Evolutionary conservation across 805 yeast species (phyloP).

Genomic region (Saccharomycopsis javanensis): DNA sequence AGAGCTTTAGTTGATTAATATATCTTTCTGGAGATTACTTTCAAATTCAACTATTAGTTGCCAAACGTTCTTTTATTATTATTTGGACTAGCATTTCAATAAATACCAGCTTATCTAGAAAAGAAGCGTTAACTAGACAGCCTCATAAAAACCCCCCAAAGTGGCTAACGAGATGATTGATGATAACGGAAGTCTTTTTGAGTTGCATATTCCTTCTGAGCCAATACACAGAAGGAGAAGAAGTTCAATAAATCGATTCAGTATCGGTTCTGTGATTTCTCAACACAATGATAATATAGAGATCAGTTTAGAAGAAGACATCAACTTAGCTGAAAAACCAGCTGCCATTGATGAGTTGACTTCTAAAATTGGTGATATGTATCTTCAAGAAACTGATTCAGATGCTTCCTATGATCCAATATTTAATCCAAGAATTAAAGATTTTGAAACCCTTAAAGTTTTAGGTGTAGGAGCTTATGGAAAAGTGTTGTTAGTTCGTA

Average conservation of each 20-base stretch:
- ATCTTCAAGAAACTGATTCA: neutral
- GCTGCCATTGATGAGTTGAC: neutral
- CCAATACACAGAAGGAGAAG: conserved; percentile 7
- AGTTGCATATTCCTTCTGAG: neutral
- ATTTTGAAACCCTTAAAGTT: conserved; percentile 67
- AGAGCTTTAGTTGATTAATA: too few relatives aligned
- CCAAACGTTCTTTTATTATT: too few relatives aligned
- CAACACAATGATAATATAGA: conserved; percentile 13
- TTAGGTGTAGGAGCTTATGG: conserved; percentile 87
- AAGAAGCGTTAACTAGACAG: too few relatives aligned
- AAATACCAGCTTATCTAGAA: too few relatives aligned
- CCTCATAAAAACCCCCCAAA: too few relatives aligned
- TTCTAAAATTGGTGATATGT: neutral
- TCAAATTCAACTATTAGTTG: too few relatives aligned
- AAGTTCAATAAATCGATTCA: conserved; percentile 16
- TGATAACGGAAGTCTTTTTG: conserved; percentile 1
- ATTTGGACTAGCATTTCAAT: too few relatives aligned
- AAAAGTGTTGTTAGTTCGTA: conserved; percentile 69
- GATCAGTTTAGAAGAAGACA: conserved; percentile 12
- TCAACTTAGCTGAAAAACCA: neutral
- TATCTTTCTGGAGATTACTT: too few relatives aligned
- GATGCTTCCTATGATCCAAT: conserved; percentile 2
- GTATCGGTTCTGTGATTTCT: conserved; percentile 13
- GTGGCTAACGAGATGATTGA: neutral
- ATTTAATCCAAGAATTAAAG: conserved; percentile 28